Percentiles rank a stretch among this genome's conserved stretches.
Evolutionary conservation across 129 eudicot genomes (phyloP).

Genomic region (Tanacetum coccineum): DNA sequence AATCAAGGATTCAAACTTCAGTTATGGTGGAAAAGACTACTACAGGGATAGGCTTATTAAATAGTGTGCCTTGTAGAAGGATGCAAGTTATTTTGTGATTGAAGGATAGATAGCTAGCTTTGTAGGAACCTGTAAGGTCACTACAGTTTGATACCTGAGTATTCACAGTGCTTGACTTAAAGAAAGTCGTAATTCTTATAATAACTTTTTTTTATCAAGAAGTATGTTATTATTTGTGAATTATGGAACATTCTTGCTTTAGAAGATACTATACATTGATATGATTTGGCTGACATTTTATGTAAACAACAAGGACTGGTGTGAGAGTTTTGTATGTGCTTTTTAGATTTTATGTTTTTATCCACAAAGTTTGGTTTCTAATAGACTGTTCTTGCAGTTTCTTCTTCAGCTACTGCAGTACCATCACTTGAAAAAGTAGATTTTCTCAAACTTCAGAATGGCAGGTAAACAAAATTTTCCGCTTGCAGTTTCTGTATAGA

Average conservation of each 20-base stretch:
- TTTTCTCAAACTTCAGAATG: slow-evolving; percentile 98
- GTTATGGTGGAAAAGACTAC: no score
- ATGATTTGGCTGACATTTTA: neutral
- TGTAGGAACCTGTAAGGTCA: no score
- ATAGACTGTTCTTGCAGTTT: slow-evolving; percentile 57
- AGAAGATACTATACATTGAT: neutral
- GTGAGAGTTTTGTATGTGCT: slow-evolving; percentile 8
- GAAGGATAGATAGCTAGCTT: no score
- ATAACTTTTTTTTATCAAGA: neutral
- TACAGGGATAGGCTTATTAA: no score
- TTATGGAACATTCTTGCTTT: neutral
- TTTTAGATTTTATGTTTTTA: slow-evolving; percentile 17
- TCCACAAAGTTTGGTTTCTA: slow-evolving; percentile 17
- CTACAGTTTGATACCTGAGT: neutral
- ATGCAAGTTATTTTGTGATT: no score
- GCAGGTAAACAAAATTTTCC: slow-evolving; percentile 50
- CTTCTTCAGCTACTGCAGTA: slow-evolving; percentile 52
- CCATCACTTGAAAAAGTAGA: slow-evolving; percentile 61
- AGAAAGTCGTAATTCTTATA: neutral
- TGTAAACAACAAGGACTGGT: neutral
- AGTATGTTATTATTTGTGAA: neutral
- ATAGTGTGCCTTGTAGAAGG: no score
- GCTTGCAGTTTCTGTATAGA: slow-evolving; percentile 2
- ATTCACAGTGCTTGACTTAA: neutral
- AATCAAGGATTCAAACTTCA: no score